These are phyloP conservation scores for Naganishia sp. DNA, from an alignment of 1,284 basidiomycete genomes.

Conservation along the genomic window DNA sequence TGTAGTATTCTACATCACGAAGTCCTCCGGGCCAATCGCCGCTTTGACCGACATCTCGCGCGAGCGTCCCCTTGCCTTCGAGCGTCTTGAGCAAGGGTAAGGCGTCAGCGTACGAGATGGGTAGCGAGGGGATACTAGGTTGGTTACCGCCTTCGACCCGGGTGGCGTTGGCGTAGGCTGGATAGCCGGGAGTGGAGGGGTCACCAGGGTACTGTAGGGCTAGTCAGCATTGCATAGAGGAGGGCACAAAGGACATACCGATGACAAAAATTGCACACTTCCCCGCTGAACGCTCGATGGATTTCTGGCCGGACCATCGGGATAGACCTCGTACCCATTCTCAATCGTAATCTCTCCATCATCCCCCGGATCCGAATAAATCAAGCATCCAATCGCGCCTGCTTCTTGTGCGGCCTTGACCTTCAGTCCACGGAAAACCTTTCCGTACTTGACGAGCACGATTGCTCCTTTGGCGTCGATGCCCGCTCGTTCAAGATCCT, in stretches of 20 bases:
- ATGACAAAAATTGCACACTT: slow-evolving; percentile 71
- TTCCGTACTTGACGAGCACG: slow-evolving; percentile 80
- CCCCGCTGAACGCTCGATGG: slow-evolving; percentile 78
- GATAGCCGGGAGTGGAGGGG: slow-evolving; percentile 72
- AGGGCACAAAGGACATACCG: not conserved
- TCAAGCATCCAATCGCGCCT: slow-evolving; percentile 65
- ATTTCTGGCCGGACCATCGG: slow-evolving; percentile 82
- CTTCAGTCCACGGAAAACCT: slow-evolving; percentile 74
- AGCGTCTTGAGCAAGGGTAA: slow-evolving; percentile 55
- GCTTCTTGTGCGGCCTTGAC: slow-evolving; percentile 71
- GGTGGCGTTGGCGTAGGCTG: slow-evolving; percentile 80
- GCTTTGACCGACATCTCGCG: slow-evolving; percentile 46
- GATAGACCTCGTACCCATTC: slow-evolving; percentile 77
- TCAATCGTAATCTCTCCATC: slow-evolving; percentile 77
- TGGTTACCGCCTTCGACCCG: slow-evolving; percentile 69
- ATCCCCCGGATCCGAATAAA: slow-evolving; percentile 86
- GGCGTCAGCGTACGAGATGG: slow-evolving; percentile 59
- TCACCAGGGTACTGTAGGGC: slow-evolving; percentile 64
- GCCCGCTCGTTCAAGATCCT: slow-evolving; percentile 63
- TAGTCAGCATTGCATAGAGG: not conserved
- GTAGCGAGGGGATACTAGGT: slow-evolving; percentile 74
- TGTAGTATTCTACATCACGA: slow-evolving; percentile 57
- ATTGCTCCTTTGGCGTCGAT: slow-evolving; percentile 77
- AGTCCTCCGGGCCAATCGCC: slow-evolving; percentile 57
- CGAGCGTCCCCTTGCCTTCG: slow-evolving; percentile 48